phyloP scores from a whole-genome alignment of 2,329 filamentous ascomycete genomes.

The Cryphonectria parasitica region DNA sequence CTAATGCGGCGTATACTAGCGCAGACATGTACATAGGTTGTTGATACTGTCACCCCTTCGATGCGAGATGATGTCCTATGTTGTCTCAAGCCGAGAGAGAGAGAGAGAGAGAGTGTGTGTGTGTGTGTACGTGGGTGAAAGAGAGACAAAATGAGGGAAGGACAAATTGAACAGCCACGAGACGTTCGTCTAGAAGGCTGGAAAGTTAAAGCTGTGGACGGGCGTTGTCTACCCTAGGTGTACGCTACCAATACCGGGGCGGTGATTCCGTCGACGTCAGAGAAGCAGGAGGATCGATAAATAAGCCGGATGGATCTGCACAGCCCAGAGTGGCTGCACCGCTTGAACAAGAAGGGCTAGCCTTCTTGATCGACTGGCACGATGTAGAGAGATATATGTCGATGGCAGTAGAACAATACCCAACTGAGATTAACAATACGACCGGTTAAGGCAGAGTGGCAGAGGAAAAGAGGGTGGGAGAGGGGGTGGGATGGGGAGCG shows the following conservation, averaged over 20 bases:
- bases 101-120: neutral
- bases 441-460: neutral
- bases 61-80: neutral
- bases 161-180: neutral
- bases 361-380: neutral
- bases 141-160: neutral
- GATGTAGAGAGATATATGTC: neutral
- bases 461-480: neutral
- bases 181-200: neutral
- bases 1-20: conserved; percentile 17
- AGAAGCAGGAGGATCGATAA: conserved; percentile 17
- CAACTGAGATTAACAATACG: neutral
- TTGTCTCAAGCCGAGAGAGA: neutral
- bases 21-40: conserved; percentile 18
- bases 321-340: neutral
- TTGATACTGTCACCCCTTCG: neutral
- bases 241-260: neutral
- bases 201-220: neutral
- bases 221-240: neutral
- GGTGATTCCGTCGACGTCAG: conserved; percentile 26
- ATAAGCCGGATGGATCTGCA: conserved; percentile 16
- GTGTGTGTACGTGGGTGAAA: too few relatives aligned
- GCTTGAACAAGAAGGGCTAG: neutral
- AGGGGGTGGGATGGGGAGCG: neutral
- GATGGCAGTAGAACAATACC: neutral